Evolutionary conservation across 306 rosid genomes (phyloP).

Genomic region (Chamaecrista fasciculata): DNA sequence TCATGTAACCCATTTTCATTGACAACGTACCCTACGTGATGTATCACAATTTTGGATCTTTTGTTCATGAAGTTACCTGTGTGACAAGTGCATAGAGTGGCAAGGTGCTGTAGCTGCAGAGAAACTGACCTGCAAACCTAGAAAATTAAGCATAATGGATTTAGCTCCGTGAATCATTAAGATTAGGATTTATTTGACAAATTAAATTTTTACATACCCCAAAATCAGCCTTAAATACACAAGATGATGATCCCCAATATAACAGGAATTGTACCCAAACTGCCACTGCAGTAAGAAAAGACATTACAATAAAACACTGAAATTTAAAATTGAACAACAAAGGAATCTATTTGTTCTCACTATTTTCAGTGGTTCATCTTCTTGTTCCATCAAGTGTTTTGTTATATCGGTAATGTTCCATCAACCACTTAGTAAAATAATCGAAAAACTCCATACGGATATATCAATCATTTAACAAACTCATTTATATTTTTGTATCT

Average conservation of each 20-base stretch:
- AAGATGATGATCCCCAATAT: slow-evolving; percentile 65
- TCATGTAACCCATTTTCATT: background rate
- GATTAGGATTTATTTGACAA: background rate
- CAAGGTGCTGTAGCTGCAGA: slow-evolving; percentile 97
- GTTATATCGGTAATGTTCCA: too few relatives aligned
- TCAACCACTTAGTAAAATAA: background rate
- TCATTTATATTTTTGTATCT: background rate
- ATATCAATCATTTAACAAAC: background rate
- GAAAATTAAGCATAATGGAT: slow-evolving; percentile 28
- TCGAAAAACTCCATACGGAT: background rate
- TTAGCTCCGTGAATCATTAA: background rate
- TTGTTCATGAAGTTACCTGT: slow-evolving; percentile 52
- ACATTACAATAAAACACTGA: slow-evolving; percentile 30
- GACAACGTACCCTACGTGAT: background rate
- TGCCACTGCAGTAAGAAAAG: slow-evolving; percentile 77
- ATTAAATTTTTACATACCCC: slow-evolving; percentile 63
- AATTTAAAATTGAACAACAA: background rate
- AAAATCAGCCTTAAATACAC: slow-evolving; percentile 79
- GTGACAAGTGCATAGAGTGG: slow-evolving; percentile 96
- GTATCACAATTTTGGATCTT: background rate
- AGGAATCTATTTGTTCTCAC: background rate
- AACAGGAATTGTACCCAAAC: slow-evolving; percentile 89
- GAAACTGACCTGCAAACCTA: slow-evolving; percentile 90
- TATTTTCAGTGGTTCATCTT: background rate
- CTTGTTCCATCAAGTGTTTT: background rate